Base-by-base conservation (phyloP, 768 basidiomycete genomes). In the Naganishia vaughanmartiniae region DNA sequence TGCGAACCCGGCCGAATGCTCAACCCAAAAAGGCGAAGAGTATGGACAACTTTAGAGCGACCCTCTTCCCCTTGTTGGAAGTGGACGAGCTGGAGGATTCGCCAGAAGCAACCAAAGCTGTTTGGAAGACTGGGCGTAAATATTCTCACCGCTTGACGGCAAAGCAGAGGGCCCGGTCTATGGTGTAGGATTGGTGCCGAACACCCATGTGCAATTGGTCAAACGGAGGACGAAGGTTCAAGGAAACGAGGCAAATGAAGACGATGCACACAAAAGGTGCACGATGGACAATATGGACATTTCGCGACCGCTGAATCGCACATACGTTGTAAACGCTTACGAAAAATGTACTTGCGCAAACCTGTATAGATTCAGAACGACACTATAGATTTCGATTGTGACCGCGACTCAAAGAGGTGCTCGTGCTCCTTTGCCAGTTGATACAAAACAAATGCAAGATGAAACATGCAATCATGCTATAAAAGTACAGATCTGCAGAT, bases 31-130 rank as follows among this genome's bases (percentile, higher is more conserved):
- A 42, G 42, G 60, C 60, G 17, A 63, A 63, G 19, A 26, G 24
- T 26, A 28, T 42, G 19, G 36, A 63, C 39, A 45, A 63, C 39
- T 63, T 63, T 15, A 63, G 39, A 30, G 26, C 42, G 2, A 63
- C 60, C 7, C 60, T 63, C 26, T 26, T 42, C 60, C 60, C 60
- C 42, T 34, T 63, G 26, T 28, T 39, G 39, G 60, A 63, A 45
- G 17, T 24, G 9, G 60, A 63, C 4, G 60, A 63, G 42, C 3
- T 26, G 15, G 39, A 63, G 1, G 39, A 63, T 26, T 63, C 60
- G 39, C 19, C 60, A 9, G n/a, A 34, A 4, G 24, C 60, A 2
- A 63, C 24, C 24, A 36, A 30, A 19, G 24, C 42, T 30, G 60
- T 45, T 2, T 42, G 11, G 60, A 63, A 11, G 4, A 26, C 33